Base-by-base conservation (phyloP, 2,329 filamentous ascomycete genomes). In the Zasmidium angulare region DNA sequence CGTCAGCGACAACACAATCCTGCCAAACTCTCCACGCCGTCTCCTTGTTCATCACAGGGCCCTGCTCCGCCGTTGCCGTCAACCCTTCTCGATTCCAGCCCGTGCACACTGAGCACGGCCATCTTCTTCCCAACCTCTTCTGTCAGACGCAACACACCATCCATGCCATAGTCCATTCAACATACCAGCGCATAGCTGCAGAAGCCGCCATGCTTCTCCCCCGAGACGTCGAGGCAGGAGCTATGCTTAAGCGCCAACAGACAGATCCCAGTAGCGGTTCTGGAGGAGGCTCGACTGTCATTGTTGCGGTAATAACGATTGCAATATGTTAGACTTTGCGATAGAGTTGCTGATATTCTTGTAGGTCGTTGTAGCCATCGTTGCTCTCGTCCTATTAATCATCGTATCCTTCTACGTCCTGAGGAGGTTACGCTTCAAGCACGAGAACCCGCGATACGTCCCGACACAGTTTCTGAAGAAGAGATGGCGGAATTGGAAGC, bases 401-500 rank as follows among this genome's bases (percentile, higher is more conserved):
- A 29, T 59, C 14, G 20, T 50, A 19, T 53, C 46, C 11, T 58
- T 21, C 20, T 54, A 54, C 22, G 36, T 26, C 20, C 48, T 66
- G 29, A 62, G 64, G 54, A 56, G 46, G 14, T 46, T 66, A 21
- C 60, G 64, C n/a, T 52, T 51, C 57, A 59, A 59, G 26, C 56
- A 72, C 51, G 58, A 66, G 24, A 67, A 67, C 22, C 69, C 72
- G 10, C 69, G 60, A 60, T 72, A 67, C 56, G 54, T 73, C 9
- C 72, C 72, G 2, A 70, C 69, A n/a, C 58, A 66, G 31, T 70
- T 65, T 48, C 63, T 75, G 22, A 73, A 74, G 61, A 62, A 63
- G 23, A 71, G 65, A 62, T 75, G 71, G 72, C 65, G 64, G 46
- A 61, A 59, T 59, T 75, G 71, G 72, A 66, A 59, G 10, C 72